Base-by-base conservation (phyloP, 495 filamentous ascomycete genomes). In the Hypomontagnella monticulosa region DNA sequence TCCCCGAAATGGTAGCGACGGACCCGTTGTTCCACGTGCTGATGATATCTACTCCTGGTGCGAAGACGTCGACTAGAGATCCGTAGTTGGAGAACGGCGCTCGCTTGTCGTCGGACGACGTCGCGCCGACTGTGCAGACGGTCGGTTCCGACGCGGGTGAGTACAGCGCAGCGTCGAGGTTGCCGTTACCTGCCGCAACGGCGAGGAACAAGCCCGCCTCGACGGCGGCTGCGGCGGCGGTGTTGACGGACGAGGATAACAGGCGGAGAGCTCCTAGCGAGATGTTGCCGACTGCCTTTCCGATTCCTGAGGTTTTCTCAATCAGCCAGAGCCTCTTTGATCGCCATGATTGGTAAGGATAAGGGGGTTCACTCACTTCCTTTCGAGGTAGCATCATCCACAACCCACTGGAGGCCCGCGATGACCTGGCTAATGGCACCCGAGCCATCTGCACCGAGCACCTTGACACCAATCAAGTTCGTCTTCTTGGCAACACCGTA, bases 31-130 rank as follows among this genome's bases (percentile, higher is more conserved):
- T 69, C 23, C 53, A 63, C 0, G 71, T 74, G 14, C 71, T 75
- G 49, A 77, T 72, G 20, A 82, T 67, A 62, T 71, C 51, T 11
- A 77, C 76, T 38, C 78, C 78, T 0, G 78, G 78, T 4, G 78
- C 76, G 37, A 78, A 80, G 7, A 80, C 55, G 63, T 87, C 83
- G 30, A 87, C 73, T 14, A 75, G 59, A 11, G 71, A 42, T 4
- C 84, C 84, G 51, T 75, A 86, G 77, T 87, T 87, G 42, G 81
- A 83, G 79, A 83, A 86, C 1, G 56, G 72, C 4, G 84, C 78
- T 15, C 78, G 77, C 53, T 57, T 58, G 47, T 83, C 80, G 48
- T 60, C 53, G 10, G 56, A 57, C 42, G 72, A 72, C 47, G 75
- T 78, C 40, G 84, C 82, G 34, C 80, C 84, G 34, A 86, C 78